phyloP scores from a whole-genome alignment of 345 rosid genomes.

The Nephelium lappaceum region DNA sequence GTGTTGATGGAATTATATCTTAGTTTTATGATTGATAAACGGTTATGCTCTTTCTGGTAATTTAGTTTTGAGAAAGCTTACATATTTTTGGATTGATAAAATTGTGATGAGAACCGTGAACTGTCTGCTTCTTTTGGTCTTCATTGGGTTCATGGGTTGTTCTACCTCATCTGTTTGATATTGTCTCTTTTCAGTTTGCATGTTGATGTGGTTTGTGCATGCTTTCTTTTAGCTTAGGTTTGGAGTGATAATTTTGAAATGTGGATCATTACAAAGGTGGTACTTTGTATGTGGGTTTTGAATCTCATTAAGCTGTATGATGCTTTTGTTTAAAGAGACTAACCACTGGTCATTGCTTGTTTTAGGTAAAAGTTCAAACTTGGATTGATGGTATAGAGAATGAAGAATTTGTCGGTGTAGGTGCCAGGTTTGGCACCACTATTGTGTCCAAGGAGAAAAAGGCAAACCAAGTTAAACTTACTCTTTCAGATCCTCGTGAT shows the following conservation, averaged over 20 bases:
- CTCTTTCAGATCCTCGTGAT: constrained; percentile 83
- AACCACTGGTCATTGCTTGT: constrained; percentile 9
- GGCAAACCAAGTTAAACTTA: constrained; percentile 71
- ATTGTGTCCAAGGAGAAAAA: constrained; percentile 95
- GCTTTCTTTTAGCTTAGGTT: constrained; percentile 6
- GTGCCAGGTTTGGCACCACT: constrained; percentile 86
- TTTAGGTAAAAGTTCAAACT: constrained; percentile 96
- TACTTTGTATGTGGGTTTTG: not conserved
- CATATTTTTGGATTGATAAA: constrained; percentile 2
- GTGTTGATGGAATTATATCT: not conserved
- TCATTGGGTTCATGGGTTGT: not conserved
- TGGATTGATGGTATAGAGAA: constrained; percentile 79
- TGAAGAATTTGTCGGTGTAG: constrained; percentile 93
- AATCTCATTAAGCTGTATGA: constrained; percentile 15
- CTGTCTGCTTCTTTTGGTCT: not conserved
- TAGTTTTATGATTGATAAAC: not conserved
- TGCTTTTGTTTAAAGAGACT: constrained; percentile 11
- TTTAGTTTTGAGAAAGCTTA: constrained; percentile 7
- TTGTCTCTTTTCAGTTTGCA: constrained; percentile 2
- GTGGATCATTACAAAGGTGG: not conserved
- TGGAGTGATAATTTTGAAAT: not conserved
- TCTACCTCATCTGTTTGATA: not conserved
- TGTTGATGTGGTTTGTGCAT: constrained; percentile 9
- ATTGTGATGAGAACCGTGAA: not conserved
- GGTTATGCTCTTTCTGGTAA: constrained; percentile 4